These are phyloP conservation scores for Aspergillus pseudonomiae DNA, from an alignment of 2,329 filamentous ascomycete genomes.

Conservation along the genomic window DNA sequence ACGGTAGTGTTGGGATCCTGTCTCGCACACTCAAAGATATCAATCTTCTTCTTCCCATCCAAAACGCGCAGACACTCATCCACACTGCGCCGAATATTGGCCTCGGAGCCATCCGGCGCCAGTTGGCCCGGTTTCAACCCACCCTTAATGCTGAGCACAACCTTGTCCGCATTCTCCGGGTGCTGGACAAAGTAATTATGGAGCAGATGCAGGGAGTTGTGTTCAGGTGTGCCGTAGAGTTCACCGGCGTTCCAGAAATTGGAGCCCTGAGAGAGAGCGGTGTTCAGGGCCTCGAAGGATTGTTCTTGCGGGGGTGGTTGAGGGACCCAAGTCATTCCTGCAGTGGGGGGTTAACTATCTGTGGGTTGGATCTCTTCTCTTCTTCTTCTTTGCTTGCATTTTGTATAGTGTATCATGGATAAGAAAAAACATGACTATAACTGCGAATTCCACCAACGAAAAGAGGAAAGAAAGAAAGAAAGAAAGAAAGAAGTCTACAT, in stretches of 20 bases:
- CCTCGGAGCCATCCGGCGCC: conserved; percentile 55
- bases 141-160: conserved; percentile 67
- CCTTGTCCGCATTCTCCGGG: conserved; percentile 64
- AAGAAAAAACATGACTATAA: not conserved
- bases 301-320: conserved; percentile 32
- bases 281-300: conserved; percentile 58
- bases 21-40: conserved; percentile 63
- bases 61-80: conserved; percentile 59
- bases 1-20: conserved; percentile 57
- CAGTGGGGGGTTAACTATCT: not conserved
- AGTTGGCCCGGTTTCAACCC: conserved; percentile 44
- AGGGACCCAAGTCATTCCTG: conserved; percentile 41
- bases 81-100: conserved; percentile 59
- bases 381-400: not conserved
- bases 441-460: not conserved
- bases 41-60: conserved; percentile 61
- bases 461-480: no score
- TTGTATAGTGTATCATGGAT: not conserved
- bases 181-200: conserved; percentile 65
- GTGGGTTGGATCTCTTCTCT: not conserved
- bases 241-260: conserved; percentile 66
- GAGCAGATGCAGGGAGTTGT: conserved; percentile 63
- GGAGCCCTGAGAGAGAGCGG: conserved; percentile 51
- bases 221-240: conserved; percentile 63
- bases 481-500: conserved; percentile 18